phyloP scores from a whole-genome alignment of 148 eudicot genomes.

The Mesembryanthemum crystallinum region DNA sequence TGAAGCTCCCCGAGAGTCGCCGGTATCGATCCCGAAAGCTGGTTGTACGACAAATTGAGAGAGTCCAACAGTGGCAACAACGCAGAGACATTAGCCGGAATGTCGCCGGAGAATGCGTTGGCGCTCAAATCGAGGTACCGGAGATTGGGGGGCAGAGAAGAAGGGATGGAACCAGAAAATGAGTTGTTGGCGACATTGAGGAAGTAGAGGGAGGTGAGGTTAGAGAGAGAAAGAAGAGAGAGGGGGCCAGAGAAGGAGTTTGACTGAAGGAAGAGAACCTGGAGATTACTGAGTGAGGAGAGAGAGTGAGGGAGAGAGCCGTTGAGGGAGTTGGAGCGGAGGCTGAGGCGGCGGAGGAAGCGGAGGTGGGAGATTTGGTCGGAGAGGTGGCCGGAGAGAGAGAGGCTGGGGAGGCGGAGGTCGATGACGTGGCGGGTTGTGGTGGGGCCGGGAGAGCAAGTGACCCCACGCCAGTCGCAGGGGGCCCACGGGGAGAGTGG shows the following conservation, averaged over 20 bases:
- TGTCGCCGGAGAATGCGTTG: slow-evolving; percentile 3
- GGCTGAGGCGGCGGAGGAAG: slow-evolving; percentile 50
- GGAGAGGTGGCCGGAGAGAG: slow-evolving; percentile 42
- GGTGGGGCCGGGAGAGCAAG: slow-evolving; percentile 26
- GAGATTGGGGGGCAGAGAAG: not conserved
- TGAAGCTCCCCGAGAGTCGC: slow-evolving; percentile 43
- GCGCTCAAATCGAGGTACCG: not conserved
- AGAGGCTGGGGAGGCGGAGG: slow-evolving; percentile 44
- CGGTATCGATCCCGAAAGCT: slow-evolving; percentile 55
- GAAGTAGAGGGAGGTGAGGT: not conserved
- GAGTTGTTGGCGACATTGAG: slow-evolving; percentile 17
- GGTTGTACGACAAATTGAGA: slow-evolving; percentile 55
- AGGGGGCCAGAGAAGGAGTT: slow-evolving; percentile 21
- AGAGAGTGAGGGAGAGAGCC: slow-evolving; percentile 48
- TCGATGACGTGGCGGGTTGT: slow-evolving; percentile 24
- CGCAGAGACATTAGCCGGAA: slow-evolving; percentile 38
- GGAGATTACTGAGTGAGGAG: slow-evolving; percentile 27
- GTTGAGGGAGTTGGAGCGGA: slow-evolving; percentile 52
- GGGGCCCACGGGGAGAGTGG: slow-evolving; percentile 33
- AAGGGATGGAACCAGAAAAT: slow-evolving; percentile 11
- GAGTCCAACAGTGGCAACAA: slow-evolving; percentile 27
- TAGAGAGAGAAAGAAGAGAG: not conserved
- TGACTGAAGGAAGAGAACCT: slow-evolving; percentile 27
- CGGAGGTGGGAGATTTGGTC: slow-evolving; percentile 30
- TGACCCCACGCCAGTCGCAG: slow-evolving; percentile 48